These are phyloP conservation scores for Salix brachista DNA, from an alignment of 345 rosid species.

Conservation along the genomic window DNA sequence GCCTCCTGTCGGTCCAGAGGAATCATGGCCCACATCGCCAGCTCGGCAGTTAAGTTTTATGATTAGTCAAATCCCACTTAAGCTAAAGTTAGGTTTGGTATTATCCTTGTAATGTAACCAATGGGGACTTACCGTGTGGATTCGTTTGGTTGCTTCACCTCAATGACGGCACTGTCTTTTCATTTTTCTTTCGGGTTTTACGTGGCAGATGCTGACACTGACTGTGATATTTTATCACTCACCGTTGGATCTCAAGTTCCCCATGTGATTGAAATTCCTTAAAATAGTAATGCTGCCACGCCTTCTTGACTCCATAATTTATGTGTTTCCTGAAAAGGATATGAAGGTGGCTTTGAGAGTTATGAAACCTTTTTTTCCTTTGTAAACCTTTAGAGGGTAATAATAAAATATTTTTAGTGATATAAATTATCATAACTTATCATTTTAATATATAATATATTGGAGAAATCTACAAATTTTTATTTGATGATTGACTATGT, in stretches of 20 bases:
- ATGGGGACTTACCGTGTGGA: slow-evolving; percentile 18
- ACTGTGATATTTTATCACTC: not conserved
- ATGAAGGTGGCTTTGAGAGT: not conserved
- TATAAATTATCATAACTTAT: too few relatives aligned
- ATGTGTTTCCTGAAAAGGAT: slow-evolving; percentile 18
- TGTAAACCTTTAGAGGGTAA: too few relatives aligned
- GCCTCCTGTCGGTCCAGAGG: slow-evolving; percentile 31
- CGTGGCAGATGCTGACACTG: slow-evolving; percentile 24
- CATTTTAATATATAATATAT: too few relatives aligned
- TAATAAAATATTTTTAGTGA: too few relatives aligned
- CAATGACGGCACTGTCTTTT: slow-evolving; percentile 35
- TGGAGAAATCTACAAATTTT: too few relatives aligned
- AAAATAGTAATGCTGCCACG: slow-evolving; percentile 15
- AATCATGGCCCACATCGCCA: slow-evolving; percentile 38
- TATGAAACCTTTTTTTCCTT: too few relatives aligned
- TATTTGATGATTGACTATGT: too few relatives aligned
- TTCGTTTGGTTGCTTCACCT: not conserved
- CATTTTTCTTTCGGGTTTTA: not conserved
- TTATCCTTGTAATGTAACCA: not conserved
- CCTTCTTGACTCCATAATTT: slow-evolving; percentile 4
- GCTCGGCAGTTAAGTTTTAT: not conserved
- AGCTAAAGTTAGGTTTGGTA: slow-evolving; percentile 13
- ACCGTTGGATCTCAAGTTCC: slow-evolving; percentile 39
- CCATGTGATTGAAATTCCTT: slow-evolving; percentile 30
- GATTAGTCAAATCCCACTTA: slow-evolving; percentile 8